A percentile compares a stretch with the other conserved stretches of the same genome.
These are phyloP conservation scores for Rhodocollybia butyracea DNA, from an alignment of 768 basidiomycete genomes.

Conservation along the genomic window DNA sequence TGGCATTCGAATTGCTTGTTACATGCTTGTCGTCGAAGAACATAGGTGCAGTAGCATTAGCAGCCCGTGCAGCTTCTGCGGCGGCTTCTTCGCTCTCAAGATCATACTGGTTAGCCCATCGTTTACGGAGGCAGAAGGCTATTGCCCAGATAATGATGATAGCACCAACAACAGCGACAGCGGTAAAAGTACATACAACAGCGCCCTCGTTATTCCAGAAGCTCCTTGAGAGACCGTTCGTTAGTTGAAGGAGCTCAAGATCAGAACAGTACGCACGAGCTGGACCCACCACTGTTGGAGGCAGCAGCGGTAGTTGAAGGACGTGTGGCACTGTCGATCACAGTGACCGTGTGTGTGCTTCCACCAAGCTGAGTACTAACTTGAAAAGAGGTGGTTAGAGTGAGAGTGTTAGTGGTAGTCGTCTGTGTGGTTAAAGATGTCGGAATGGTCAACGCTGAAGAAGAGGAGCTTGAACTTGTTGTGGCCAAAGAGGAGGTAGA, in stretches of 20 bases:
- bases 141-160: conserved; percentile 20
- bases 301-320: not conserved
- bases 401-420: not conserved
- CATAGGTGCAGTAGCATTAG: not conserved
- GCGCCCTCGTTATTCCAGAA: conserved; percentile 40
- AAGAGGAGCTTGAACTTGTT: not conserved
- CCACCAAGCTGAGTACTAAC: not conserved
- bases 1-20: too few species aligned
- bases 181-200: conserved; percentile 37
- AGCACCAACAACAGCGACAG: conserved; percentile 29
- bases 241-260: not conserved
- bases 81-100: conserved; percentile 2
- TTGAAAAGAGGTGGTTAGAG: not conserved
- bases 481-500: not conserved
- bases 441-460: not conserved
- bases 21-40: conserved; percentile 4
- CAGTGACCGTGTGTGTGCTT: conserved; percentile 1
- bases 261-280: not conserved
- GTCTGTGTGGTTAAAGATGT: not conserved
- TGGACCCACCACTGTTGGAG: not conserved
- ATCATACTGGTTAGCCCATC: not conserved
- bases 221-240: conserved; percentile 18
- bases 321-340: not conserved
- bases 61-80: conserved; percentile 1
- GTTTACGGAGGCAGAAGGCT: not conserved